Evolutionary conservation across 2,329 filamentous ascomycete genomes (phyloP).

Genomic region (Phyllosticta citriasiana): DNA sequence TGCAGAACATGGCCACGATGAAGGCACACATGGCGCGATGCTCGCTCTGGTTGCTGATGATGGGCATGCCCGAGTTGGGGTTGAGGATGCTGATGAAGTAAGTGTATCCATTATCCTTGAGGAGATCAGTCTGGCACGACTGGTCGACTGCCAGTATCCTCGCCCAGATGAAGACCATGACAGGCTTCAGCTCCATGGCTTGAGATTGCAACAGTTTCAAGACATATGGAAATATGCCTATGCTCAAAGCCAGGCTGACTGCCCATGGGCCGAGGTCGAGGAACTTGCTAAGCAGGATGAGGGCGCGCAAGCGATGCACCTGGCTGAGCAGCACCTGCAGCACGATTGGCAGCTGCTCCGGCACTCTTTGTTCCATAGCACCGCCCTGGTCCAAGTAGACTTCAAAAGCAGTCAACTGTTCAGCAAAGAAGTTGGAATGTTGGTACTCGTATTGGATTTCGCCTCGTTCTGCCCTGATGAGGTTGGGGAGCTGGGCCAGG

Average conservation of each 20-base stretch:
- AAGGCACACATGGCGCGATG: conserved; percentile 99
- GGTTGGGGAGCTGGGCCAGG: conserved; percentile 72
- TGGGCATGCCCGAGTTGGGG: conserved; percentile 65
- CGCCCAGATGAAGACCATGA: conserved; percentile 99
- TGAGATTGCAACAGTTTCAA: conserved; percentile 92
- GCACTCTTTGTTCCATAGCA: conserved; percentile 73
- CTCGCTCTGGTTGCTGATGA: conserved; percentile 75
- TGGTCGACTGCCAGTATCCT: conserved; percentile 90
- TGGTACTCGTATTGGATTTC: conserved; percentile 78
- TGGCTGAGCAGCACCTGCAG: conserved; percentile 93
- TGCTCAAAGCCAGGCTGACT: conserved; percentile 93
- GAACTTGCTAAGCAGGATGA: conserved; percentile 88
- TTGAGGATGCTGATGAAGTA: conserved; percentile 94
- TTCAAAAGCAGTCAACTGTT: conserved; percentile 94
- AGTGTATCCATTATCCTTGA: conserved; percentile 94
- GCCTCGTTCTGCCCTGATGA: conserved; percentile 67
- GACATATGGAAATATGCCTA: conserved; percentile 98
- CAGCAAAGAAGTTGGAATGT: conserved; percentile 92
- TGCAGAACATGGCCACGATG: conserved; percentile 94
- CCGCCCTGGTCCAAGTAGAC: conserved; percentile 82
- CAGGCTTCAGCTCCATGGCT: conserved; percentile 85
- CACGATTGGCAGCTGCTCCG: conserved; percentile 92
- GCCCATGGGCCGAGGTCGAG: conserved; percentile 95
- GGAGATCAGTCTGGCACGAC: conserved; percentile 81
- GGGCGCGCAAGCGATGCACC: conserved; percentile 79